Conservation (phyloP, 257 asterid genomes). For the Pogostemon cablin region DNA sequence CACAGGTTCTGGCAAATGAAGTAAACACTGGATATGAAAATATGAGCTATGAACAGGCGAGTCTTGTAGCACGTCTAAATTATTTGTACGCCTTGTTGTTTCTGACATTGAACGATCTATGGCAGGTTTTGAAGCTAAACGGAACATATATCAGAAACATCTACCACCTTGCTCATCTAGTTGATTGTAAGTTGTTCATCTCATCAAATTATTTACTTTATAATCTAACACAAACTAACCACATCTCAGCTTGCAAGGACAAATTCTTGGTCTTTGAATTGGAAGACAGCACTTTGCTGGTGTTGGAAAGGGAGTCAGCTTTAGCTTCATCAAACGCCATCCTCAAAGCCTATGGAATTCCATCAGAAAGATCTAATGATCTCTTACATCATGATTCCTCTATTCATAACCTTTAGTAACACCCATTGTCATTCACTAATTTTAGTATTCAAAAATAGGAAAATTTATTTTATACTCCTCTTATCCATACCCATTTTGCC, state of each 20-base stretch:
- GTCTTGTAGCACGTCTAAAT: too few relatives aligned
- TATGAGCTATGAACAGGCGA: slow-evolving; percentile 92
- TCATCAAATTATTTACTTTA: slow-evolving; percentile 8
- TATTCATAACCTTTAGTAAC: too few relatives aligned
- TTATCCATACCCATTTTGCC: too few relatives aligned
- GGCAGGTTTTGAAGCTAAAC: slow-evolving; percentile 86
- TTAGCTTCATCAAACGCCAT: slow-evolving; percentile 65
- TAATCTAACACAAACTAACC: slow-evolving; percentile 17
- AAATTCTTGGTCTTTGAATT: slow-evolving; percentile 77
- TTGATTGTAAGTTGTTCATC: slow-evolving; percentile 70
- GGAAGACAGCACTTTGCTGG: slow-evolving; percentile 77
- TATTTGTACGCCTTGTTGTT: not conserved
- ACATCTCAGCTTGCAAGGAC: slow-evolving; percentile 74
- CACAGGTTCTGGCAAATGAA: slow-evolving; percentile 91
- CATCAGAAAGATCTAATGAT: slow-evolving; percentile 80
- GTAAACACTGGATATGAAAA: slow-evolving; percentile 94
- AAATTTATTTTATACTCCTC: too few relatives aligned
- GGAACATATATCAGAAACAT: slow-evolving; percentile 80
- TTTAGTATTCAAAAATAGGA: too few relatives aligned
- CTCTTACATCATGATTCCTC: too few relatives aligned
- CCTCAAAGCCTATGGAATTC: slow-evolving; percentile 87
- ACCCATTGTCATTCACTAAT: too few relatives aligned
- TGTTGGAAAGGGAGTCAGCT: too few relatives aligned
- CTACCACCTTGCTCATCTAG: slow-evolving; percentile 88
- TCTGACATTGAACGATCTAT: slow-evolving; percentile 27